Evolutionary conservation across 1,139 yeast species (phyloP), one percentile per base, ranked within the genome.

Genomic region (Diutina sp.): DNA sequence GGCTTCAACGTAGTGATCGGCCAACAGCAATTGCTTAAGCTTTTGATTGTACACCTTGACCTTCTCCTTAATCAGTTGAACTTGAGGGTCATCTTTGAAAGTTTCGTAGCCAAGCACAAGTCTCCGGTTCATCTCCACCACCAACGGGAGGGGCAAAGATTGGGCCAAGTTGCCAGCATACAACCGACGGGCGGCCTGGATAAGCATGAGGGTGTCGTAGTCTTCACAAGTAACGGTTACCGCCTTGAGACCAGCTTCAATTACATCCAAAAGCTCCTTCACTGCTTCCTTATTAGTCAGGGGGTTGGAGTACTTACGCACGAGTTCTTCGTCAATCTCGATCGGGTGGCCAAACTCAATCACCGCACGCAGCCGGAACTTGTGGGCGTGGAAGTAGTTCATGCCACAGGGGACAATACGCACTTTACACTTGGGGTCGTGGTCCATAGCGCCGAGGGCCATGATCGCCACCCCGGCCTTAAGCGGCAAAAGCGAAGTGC

Each of bases 391-490:
- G 78, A 93, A 93, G 70, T 93, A 93, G 71, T 93, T 93, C 93
- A 93, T 85, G 47, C 99, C 99, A 63, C 96, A 89, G 5, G 98
- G 98, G 28, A 93, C 95, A 61, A 93, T 87, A 63, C 86, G 85
- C 8, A 93, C 90, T 55, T 63, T 58, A 25, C 61, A 60, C 1
- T 57, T 56, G 5, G 65, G 61, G 44, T 63, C 61, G 48, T 63
- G 54, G 58, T 62, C 62, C 58, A 89, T 79, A 0, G 98, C 95
- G 21, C 98, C 98, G 25, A 93, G 73, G 0, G 98, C 98, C 98
- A 93, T 93, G 56, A 93, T 86, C 1, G 97, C 98, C 18, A 93
- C 98, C 58, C 99, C 99, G 0, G 98, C 97, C 66, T 93, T 93
- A 64, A 93, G 74, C 0, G 98, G 98, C 57, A 93, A 73, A 61